Percentiles rank a stretch among this genome's conserved stretches.
Conservation (phyloP, 345 rosid species). For the Linum lewisii region DNA sequence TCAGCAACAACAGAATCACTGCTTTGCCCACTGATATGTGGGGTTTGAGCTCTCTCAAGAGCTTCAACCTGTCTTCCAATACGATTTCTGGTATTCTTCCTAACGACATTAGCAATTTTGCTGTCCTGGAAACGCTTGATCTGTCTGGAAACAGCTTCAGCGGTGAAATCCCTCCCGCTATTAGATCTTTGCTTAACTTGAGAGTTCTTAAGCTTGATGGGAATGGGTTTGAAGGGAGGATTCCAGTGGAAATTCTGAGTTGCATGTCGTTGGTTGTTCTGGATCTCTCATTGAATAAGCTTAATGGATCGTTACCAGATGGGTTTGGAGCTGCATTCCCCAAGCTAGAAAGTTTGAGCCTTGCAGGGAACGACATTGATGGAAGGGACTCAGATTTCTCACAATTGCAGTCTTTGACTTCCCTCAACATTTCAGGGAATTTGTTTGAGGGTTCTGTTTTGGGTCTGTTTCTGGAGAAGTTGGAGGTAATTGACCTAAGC, state of each 20-base stretch:
- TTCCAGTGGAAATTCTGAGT: constrained; percentile 46
- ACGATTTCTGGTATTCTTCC: constrained; percentile 60
- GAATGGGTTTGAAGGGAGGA: constrained; percentile 48
- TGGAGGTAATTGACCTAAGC: constrained; percentile 63
- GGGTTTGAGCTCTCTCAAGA: constrained; percentile 63
- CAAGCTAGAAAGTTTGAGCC: constrained; percentile 50
- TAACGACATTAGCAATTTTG: constrained; percentile 78
- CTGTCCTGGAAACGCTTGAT: constrained; percentile 57
- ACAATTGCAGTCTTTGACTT: constrained; percentile 41
- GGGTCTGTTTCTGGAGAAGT: constrained; percentile 34
- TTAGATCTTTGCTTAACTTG: constrained; percentile 47
- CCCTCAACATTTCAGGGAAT: constrained; percentile 64
- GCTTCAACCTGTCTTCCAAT: constrained; percentile 65
- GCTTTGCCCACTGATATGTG: constrained; percentile 80
- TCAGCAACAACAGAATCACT: constrained; percentile 72
- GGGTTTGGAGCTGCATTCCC: constrained; percentile 73
- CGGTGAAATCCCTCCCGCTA: constrained; percentile 68
- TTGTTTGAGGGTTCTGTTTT: constrained; percentile 54
- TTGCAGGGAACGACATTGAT: constrained; percentile 52
- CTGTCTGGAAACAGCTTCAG: constrained; percentile 60
- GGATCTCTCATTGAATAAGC: constrained; percentile 66
- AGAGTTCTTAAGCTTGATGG: constrained; percentile 48
- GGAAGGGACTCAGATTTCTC: constrained; percentile 48
- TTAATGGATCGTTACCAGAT: constrained; percentile 61
- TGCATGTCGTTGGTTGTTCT: constrained; percentile 46